Base-by-base conservation (phyloP, 2,329 filamentous ascomycete species). In the Epichloe sibirici region DNA sequence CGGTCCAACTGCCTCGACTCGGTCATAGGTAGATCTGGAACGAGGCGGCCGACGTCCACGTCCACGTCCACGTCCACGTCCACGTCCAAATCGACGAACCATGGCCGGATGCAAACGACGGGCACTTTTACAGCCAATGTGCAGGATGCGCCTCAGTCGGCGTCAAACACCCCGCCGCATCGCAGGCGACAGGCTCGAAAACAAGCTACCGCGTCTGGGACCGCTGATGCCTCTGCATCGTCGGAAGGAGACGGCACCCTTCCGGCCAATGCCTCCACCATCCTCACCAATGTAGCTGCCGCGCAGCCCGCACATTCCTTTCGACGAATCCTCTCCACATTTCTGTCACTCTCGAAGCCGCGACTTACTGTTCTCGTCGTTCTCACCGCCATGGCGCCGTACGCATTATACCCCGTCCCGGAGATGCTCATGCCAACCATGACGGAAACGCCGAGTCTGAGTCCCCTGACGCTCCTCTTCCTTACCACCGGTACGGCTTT, bases 271-370 rank as follows among this genome's bases (percentile, higher is more conserved):
- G 74, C 77, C 17, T 83, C 81, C 4, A 76, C 79, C 4, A 66
- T 75, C 15, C 74, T 84, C 23, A 73, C 79, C 40, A 71, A 70
- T 48, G 70, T 68, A 47, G 81, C 75, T 52, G 76, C 73, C 46
- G 68, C 69, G 48, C 75, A 73, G 51, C 78, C 72, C 8, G 65
- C 69, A 7, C 65, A 72, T 57, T 81, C 81, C 15, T 53, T 79
- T 50, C 77, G 78, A 25, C 87, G 90, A 53, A 77, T 81, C 52
- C 65, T 93, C 57, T 87, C 90, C 23, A 83, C 88, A 34, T 89
- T 89, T 62, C 83, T 98, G 57, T 88, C 93, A 28, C 83, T 98
- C 58, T 86, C 90, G n/a, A 98, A 98, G 67, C 93, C 93, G 3
- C 89, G 91, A 51, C 82, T 98, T 48, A 91, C 89, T 7, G 86